These are phyloP conservation scores for Daldinia loculata DNA, from an alignment of 495 filamentous ascomycete species.

Conservation along the genomic window DNA sequence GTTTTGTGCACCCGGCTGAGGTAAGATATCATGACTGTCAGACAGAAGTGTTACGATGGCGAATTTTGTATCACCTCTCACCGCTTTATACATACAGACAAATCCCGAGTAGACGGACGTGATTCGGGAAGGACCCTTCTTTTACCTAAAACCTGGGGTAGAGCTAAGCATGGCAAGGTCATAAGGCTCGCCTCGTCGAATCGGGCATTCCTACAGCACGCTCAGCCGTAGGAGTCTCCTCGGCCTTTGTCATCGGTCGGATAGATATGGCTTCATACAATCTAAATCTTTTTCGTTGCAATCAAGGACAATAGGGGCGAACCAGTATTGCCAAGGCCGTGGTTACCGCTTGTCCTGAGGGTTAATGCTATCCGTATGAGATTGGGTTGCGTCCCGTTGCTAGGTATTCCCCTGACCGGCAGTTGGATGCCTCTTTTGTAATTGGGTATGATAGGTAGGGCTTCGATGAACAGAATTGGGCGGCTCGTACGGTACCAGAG, in stretches of 20 bases:
- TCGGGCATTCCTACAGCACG: background rate
- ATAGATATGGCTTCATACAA: background rate
- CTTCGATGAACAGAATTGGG: background rate
- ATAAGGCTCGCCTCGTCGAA: background rate
- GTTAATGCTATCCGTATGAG: background rate
- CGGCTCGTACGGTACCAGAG: background rate
- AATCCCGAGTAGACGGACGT: background rate
- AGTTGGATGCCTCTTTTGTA: background rate
- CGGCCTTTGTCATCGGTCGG: background rate
- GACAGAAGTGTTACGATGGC: constrained; percentile 32
- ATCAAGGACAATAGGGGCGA: background rate
- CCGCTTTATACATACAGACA: constrained; percentile 22
- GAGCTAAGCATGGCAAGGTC: background rate
- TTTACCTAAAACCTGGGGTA: constrained; percentile 1
- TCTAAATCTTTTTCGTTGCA: background rate
- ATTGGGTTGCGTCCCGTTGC: background rate
- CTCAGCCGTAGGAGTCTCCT: background rate
- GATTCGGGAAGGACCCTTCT: background rate
- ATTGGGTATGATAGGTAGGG: background rate
- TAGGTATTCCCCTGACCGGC: background rate
- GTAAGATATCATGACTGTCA: constrained; percentile 21
- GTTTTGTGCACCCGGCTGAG: constrained; percentile 14
- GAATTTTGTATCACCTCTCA: constrained; percentile 31
- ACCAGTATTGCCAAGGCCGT: background rate
- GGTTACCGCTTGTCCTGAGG: background rate